phyloP scores from a whole-genome alignment of 805 yeast species.

The Candida yuanshanica region DNA sequence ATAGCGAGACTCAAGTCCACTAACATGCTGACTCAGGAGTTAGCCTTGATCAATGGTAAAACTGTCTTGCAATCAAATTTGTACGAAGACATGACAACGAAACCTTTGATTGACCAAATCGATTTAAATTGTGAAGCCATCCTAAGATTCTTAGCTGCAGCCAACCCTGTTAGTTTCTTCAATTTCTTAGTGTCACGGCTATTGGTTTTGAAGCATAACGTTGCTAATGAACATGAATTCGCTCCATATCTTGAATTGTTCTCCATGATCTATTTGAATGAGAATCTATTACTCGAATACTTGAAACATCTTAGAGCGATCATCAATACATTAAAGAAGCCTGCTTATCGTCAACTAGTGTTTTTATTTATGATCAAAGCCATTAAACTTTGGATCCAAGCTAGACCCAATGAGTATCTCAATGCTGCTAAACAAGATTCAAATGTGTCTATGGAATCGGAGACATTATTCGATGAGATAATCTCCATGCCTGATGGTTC shows the following conservation, averaged over 20 bases:
- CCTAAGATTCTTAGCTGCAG: constrained; percentile 41
- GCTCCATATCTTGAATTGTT: constrained; percentile 43
- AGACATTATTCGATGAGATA: constrained; percentile 32
- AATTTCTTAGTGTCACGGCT: constrained; percentile 29
- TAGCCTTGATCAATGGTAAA: constrained; percentile 26
- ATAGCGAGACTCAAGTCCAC: constrained; percentile 29
- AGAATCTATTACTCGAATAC: constrained; percentile 30
- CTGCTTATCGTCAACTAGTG: constrained; percentile 40
- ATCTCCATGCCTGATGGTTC: constrained; percentile 24
- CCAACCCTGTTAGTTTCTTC: constrained; percentile 41
- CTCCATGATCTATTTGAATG: constrained; percentile 36
- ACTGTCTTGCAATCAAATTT: constrained; percentile 10
- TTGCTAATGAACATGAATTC: constrained; percentile 31
- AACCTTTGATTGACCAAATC: constrained; percentile 26
- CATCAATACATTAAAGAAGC: constrained; percentile 33
- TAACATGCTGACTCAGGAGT: constrained; percentile 25
- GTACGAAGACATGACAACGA: constrained; percentile 18
- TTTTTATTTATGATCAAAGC: constrained; percentile 42
- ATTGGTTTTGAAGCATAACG: constrained; percentile 29
- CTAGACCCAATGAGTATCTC: constrained; percentile 42
- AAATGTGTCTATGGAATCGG: constrained; percentile 24
- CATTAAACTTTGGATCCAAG: constrained; percentile 43
- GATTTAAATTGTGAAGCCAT: constrained; percentile 36
- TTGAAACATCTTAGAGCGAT: constrained; percentile 35
- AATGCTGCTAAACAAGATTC: constrained; percentile 19